A percentile compares a stretch with the other conserved stretches of the same genome.
Conservation (phyloP, 2,329 filamentous ascomycete genomes). For the Sordariomycetes sp. region DNA sequence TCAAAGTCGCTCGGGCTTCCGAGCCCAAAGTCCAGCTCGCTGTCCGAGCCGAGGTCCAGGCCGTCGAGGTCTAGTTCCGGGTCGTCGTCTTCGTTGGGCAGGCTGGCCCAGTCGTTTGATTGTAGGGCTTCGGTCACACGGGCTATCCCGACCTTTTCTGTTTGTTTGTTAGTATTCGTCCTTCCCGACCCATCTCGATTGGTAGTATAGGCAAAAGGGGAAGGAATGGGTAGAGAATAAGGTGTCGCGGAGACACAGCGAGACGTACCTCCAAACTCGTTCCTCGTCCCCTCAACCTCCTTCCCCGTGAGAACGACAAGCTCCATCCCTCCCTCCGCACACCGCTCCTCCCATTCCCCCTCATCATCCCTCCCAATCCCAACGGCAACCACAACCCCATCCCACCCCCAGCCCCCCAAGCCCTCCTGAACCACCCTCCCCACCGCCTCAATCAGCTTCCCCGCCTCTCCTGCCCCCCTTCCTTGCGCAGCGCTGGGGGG, state of each 20-base stretch:
- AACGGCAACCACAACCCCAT: conserved; percentile 47
- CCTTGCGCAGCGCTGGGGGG: too few relatives aligned
- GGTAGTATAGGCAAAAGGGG: neutral
- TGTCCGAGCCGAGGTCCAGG: conserved; percentile 17
- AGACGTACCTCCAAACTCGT: conserved; percentile 44
- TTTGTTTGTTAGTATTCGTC: neutral
- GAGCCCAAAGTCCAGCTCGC: conserved; percentile 16
- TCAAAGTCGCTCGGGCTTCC: conserved; percentile 36
- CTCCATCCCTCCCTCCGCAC: conserved; percentile 43
- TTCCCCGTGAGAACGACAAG: conserved; percentile 39
- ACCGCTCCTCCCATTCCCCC: conserved; percentile 49
- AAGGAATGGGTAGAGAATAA: neutral
- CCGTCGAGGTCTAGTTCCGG: conserved; percentile 12
- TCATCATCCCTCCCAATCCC: conserved; percentile 50
- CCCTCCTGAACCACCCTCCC: conserved; percentile 41
- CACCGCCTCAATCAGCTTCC: conserved; percentile 34
- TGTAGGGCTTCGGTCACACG: conserved; percentile 49
- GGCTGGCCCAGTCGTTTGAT: conserved; percentile 47
- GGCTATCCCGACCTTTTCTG: conserved; percentile 45
- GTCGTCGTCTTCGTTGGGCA: conserved; percentile 17
- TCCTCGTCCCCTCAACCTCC: conserved; percentile 23
- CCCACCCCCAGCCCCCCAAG: conserved; percentile 49
- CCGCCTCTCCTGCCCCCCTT: conserved; percentile 8
- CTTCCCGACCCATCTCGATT: neutral
- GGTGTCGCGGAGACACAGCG: neutral